A percentile compares a stretch with the other conserved stretches of the same genome.
Evolutionary conservation across 2,329 filamentous ascomycete genomes (phyloP).

Genomic region (Fusarium fracticaudum): DNA sequence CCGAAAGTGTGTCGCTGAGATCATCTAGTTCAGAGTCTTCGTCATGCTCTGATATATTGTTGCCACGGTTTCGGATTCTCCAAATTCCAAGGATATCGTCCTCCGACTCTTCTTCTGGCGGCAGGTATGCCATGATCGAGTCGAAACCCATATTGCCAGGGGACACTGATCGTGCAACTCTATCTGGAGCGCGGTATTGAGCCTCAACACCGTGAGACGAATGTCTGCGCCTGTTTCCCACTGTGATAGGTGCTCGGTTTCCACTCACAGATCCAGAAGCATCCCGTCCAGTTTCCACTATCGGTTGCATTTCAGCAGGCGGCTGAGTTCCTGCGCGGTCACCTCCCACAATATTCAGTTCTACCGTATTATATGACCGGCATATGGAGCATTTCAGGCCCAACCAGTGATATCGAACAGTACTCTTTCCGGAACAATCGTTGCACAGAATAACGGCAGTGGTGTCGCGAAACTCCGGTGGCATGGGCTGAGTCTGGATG

Average conservation of each 20-base stretch:
- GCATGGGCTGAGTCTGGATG: slow-evolving; percentile 93
- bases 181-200: slow-evolving; percentile 49
- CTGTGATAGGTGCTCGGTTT: slow-evolving; percentile 22
- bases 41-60: slow-evolving; percentile 59
- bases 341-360: slow-evolving; percentile 68
- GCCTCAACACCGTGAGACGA: slow-evolving; percentile 51
- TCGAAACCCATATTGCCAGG: slow-evolving; percentile 47
- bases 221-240: slow-evolving; percentile 49
- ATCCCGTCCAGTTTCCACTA: slow-evolving; percentile 16
- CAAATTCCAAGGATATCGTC: slow-evolving; percentile 69
- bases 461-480: slow-evolving; percentile 80
- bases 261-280: slow-evolving; percentile 14
- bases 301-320: slow-evolving; percentile 30
- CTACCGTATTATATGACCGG: slow-evolving; percentile 74
- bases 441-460: slow-evolving; percentile 90
- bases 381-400: slow-evolving; percentile 87
- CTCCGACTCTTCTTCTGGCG: slow-evolving; percentile 58
- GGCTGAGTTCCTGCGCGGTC: slow-evolving; percentile 42
- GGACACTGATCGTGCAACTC: slow-evolving; percentile 57
- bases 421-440: slow-evolving; percentile 89
- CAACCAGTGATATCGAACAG: slow-evolving; percentile 92
- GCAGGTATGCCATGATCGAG: slow-evolving; percentile 37
- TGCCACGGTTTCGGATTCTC: slow-evolving; percentile 56
- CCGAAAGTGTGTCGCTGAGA: slow-evolving; percentile 53
- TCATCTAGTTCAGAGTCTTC: slow-evolving; percentile 59